phyloP scores from a whole-genome alignment of 2,329 filamentous ascomycete species.

The Neonectria sp. region DNA sequence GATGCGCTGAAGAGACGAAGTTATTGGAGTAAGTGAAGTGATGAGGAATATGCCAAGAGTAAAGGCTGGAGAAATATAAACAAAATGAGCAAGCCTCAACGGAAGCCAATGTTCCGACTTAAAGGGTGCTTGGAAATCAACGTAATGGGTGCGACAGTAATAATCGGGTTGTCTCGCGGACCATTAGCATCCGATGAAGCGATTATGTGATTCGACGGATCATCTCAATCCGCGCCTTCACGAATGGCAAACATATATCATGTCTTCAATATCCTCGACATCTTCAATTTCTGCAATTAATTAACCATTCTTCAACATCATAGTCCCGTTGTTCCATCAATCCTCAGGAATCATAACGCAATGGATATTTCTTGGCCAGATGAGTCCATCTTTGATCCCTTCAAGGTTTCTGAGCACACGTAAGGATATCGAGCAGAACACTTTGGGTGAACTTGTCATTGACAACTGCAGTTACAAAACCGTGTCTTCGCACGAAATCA shows the following conservation, averaged over 20 bases:
- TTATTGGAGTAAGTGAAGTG: background rate
- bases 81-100: background rate
- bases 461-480: conserved; percentile 37
- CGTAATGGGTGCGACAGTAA: too few relatives aligned
- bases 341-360: background rate
- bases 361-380: conserved; percentile 38
- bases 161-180: background rate
- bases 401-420: conserved; percentile 37
- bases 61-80: background rate
- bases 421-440: conserved; percentile 10
- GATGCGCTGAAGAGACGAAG: background rate
- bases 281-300: background rate
- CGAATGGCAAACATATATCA: background rate
- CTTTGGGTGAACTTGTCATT: accelerated
- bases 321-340: background rate
- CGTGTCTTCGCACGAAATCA: conserved; percentile 36
- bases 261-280: background rate
- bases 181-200: background rate
- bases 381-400: conserved; percentile 40
- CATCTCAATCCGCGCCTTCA: background rate
- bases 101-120: background rate
- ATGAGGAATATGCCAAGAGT: background rate
- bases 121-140: too few relatives aligned
- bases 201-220: background rate
- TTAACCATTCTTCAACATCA: background rate